A percentile compares a stretch with the other conserved stretches of the same genome.
phyloP scores from a whole-genome alignment of 805 yeast genomes.

The Saccharomycopsis sp. region DNA sequence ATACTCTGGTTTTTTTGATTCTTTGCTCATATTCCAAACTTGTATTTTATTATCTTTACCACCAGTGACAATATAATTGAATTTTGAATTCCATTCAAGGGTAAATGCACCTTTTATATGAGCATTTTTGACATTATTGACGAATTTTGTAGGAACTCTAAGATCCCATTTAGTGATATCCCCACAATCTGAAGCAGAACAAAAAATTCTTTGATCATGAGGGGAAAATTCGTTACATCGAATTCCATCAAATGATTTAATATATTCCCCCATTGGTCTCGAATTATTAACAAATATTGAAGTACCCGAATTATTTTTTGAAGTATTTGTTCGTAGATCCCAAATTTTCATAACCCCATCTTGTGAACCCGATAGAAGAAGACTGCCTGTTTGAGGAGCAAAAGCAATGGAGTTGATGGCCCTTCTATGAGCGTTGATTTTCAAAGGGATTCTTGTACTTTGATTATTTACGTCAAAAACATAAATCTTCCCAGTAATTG shows the following conservation, averaged over 20 bases:
- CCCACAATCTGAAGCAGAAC: constrained; percentile 85
- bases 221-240: constrained; percentile 44
- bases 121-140: constrained; percentile 49
- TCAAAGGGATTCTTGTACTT: constrained; percentile 24
- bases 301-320: no score
- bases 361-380: constrained; percentile 57
- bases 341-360: constrained; percentile 71
- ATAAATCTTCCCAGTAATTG: constrained; percentile 38
- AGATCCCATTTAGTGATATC: constrained; percentile 79
- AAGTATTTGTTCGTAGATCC: constrained; percentile 48
- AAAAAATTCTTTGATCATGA: constrained; percentile 44
- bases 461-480: constrained; percentile 24
- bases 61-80: constrained; percentile 78
- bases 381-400: constrained; percentile 27
- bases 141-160: constrained; percentile 52
- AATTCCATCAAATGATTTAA: constrained; percentile 22
- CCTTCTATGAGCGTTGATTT: constrained; percentile 32
- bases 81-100: constrained; percentile 78
- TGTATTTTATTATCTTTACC: constrained; percentile 84
- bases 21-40: constrained; percentile 56
- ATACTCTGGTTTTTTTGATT: constrained; percentile 46
- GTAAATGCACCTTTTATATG: constrained; percentile 89
- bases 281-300: constrained; percentile 43
- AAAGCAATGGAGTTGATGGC: constrained; percentile 37
- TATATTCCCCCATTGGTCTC: constrained; percentile 27